Evolutionary conservation across 257 asterid genomes (phyloP), one percentile per base, ranked within the genome.

Genomic region (Solanum chilense): DNA sequence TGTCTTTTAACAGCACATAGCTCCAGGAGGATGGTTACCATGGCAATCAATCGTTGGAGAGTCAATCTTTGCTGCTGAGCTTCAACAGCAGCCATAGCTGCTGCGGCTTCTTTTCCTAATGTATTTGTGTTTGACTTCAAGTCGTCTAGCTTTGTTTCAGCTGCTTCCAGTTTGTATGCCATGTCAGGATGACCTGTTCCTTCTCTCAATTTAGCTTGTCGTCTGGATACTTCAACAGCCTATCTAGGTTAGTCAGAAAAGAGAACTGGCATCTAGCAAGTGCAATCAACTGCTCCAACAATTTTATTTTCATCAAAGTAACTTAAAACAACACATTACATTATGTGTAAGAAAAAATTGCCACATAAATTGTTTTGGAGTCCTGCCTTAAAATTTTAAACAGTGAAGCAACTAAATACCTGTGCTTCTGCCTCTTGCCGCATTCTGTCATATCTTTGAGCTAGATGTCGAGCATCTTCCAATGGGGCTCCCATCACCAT

Each of bases 401-500:
- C 21, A 66, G 42, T 21, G 74, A 84, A 82, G 56, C 85, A 44
- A 85, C 77, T 88, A 90, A 87, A 89, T 92, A 97, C 99, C 99
- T 97, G 99, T 91, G 98, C 96, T 91, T 97, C 99, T 27, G 98
- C 96, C 88, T 97, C 99, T 91, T 97, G 99, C 66, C 99, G 94
- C 98, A 97, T 93, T 92, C 97, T 92, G 89, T 96, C 99, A 90
- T 97, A 97, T 88, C 99, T 91, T 91, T 97, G 99, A 82, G 99
- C 99, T 39, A 97, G 98, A 93, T 96, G 99, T 68, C 99, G 97
- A 91, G 99, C 99, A 95, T 97, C 99, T 90, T 97, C 99, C 85
- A 97, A 78, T 82, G 99, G 99, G 92, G 99, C 99, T 86, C 99
- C 99, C 98, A 96, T 90, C 87, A 97, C 99, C 99, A 97, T 96